These are phyloP conservation scores for Talaromyces sp. DNA, from an alignment of 2,329 filamentous ascomycete species.

Conservation along the genomic window DNA sequence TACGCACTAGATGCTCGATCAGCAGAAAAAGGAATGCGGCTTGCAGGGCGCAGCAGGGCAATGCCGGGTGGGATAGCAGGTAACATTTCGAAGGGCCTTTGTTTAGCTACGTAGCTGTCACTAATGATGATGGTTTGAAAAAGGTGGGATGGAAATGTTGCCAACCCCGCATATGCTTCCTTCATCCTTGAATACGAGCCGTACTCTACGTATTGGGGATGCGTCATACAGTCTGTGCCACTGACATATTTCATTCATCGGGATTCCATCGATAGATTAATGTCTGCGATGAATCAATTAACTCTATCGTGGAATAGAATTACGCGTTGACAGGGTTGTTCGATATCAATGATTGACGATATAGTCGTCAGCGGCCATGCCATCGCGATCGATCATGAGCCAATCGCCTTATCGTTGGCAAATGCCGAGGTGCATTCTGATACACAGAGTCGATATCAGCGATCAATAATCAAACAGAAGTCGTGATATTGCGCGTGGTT, in stretches of 20 bases:
- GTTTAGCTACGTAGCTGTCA: neutral
- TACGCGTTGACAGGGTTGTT: neutral
- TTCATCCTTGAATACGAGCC: neutral
- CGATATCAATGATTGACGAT: neutral
- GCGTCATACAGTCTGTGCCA: slow-evolving; percentile 2
- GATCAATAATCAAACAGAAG: neutral
- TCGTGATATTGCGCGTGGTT: neutral
- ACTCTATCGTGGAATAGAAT: neutral
- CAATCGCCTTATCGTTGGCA: neutral
- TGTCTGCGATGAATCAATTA: neutral
- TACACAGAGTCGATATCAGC: neutral
- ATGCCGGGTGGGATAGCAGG: neutral
- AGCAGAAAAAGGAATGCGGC: neutral
- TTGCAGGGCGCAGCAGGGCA: neutral
- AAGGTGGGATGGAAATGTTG: neutral
- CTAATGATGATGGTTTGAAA: neutral
- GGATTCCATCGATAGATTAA: neutral
- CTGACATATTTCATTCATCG: neutral
- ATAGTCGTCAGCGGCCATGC: neutral
- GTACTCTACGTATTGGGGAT: neutral
- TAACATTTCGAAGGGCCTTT: neutral
- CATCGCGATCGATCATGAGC: neutral
- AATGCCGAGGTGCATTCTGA: neutral
- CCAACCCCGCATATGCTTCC: neutral
- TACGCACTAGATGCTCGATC: neutral